Conservation (phyloP, 441 rosid genomes). For the Francoa sonchifolia region DNA sequence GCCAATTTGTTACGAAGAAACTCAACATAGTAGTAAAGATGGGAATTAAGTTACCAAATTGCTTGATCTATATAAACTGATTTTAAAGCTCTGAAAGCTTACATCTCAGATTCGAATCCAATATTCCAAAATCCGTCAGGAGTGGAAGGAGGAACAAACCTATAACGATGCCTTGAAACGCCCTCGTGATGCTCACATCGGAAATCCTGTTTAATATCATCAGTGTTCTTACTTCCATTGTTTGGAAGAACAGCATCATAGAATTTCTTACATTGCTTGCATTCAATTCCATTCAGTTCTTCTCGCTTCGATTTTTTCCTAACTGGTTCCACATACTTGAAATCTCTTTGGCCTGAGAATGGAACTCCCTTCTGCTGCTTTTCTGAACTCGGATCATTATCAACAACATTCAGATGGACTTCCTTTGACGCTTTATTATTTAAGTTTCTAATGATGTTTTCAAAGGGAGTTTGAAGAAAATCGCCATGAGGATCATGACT, state of each 20-base stretch:
- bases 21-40: no score
- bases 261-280: constrained; percentile 92
- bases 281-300: constrained; percentile 63
- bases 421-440: constrained; percentile 25
- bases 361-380: constrained; percentile 26
- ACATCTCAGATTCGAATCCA: constrained; percentile 89
- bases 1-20: no score
- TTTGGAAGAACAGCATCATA: constrained; percentile 79
- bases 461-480: constrained; percentile 77
- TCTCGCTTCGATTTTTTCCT: constrained; percentile 73
- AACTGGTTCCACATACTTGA: constrained; percentile 70
- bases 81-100: constrained; percentile 15
- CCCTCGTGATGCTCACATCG: constrained; percentile 94
- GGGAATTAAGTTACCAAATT: no score
- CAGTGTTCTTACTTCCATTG: constrained; percentile 19
- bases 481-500: constrained; percentile 81
- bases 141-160: constrained; percentile 64
- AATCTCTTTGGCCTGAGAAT: constrained; percentile 28
- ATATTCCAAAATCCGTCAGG: constrained; percentile 97
- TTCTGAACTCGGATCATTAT: constrained; percentile 26
- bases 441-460: constrained; percentile 41
- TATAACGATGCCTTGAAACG: constrained; percentile 88
- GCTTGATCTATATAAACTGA: no score
- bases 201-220: constrained; percentile 20
- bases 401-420: constrained; percentile 42